Evolutionary conservation across 2,329 filamentous ascomycete genomes (phyloP).

Genomic region (Eutypella sp.): DNA sequence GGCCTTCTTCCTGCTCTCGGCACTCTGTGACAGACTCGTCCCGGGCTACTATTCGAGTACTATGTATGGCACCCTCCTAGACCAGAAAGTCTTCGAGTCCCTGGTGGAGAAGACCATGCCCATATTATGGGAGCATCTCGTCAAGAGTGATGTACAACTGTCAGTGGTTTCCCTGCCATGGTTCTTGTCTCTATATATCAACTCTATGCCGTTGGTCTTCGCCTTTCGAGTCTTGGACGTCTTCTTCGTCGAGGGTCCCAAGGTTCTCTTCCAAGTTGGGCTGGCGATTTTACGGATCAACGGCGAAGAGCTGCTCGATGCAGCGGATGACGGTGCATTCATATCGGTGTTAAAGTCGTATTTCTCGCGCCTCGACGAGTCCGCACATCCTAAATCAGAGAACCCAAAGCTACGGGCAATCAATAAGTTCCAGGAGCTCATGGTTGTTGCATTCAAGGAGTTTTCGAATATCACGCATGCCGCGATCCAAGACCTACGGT

Average conservation of each 20-base stretch:
- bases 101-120: slow-evolving; percentile 99
- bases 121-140: slow-evolving; percentile 95
- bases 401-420: slow-evolving; percentile 92
- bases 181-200: slow-evolving; percentile 98
- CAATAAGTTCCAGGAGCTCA: slow-evolving; percentile 93
- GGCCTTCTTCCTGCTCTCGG: slow-evolving; percentile 88
- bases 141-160: slow-evolving; percentile 92
- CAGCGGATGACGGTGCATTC: slow-evolving; percentile 90
- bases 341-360: slow-evolving; percentile 95
- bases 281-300: slow-evolving; percentile 96
- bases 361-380: slow-evolving; percentile 89
- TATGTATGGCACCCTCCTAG: slow-evolving; percentile 96
- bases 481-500: slow-evolving; percentile 81
- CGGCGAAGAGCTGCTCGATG: slow-evolving; percentile 89
- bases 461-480: slow-evolving; percentile 93
- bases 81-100: slow-evolving; percentile 96
- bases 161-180: slow-evolving; percentile 96
- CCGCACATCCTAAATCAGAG: slow-evolving; percentile 90
- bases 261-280: slow-evolving; percentile 94
- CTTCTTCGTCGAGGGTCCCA: slow-evolving; percentile 96
- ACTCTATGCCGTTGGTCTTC: slow-evolving; percentile 98
- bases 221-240: slow-evolving; percentile 95
- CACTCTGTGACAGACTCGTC: slow-evolving; percentile 85
- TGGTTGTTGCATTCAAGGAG: slow-evolving; percentile 99
- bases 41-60: slow-evolving; percentile 98